These are phyloP conservation scores for Salvia rosmarinus DNA, from an alignment of 257 asterid genomes.

Conservation along the genomic window DNA sequence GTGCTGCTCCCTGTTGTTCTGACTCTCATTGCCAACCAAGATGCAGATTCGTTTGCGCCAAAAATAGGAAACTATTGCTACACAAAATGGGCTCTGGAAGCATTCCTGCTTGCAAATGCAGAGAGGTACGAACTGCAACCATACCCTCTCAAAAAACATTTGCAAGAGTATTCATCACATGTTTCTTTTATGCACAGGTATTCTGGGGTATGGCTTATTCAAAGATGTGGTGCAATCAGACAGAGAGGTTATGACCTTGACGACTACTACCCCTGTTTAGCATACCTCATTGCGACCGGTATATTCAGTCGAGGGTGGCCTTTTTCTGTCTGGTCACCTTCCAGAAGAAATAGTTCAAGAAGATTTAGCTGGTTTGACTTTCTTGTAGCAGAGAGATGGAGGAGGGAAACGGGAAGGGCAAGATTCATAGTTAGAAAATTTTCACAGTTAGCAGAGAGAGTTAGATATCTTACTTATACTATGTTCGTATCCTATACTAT, in stretches of 20 bases:
- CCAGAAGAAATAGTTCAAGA: slow-evolving; percentile 71
- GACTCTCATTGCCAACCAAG: slow-evolving; percentile 65
- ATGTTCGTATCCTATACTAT: no score
- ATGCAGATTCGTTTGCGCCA: slow-evolving; percentile 41
- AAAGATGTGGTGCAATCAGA: slow-evolving; percentile 76
- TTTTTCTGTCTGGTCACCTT: slow-evolving; percentile 73
- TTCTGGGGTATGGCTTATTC: slow-evolving; percentile 89
- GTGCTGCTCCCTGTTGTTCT: slow-evolving; percentile 71
- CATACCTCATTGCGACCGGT: slow-evolving; percentile 63
- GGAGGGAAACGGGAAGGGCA: background rate
- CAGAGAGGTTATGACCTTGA: slow-evolving; percentile 60
- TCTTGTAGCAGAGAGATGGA: slow-evolving; percentile 23
- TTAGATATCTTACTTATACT: no score
- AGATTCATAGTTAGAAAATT: background rate
- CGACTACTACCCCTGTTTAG: slow-evolving; percentile 67
- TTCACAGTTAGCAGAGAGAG: no score
- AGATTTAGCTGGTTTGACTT: background rate
- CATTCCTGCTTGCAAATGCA: slow-evolving; percentile 61
- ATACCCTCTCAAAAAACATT: background rate
- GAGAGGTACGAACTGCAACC: slow-evolving; percentile 40
- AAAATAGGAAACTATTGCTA: slow-evolving; percentile 56
- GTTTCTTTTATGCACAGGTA: slow-evolving; percentile 58
- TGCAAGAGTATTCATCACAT: background rate
- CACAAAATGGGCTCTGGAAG: slow-evolving; percentile 75
- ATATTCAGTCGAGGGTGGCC: slow-evolving; percentile 65